phyloP scores from a whole-genome alignment of 768 basidiomycete species.

The Leccinellum luteum region DNA sequence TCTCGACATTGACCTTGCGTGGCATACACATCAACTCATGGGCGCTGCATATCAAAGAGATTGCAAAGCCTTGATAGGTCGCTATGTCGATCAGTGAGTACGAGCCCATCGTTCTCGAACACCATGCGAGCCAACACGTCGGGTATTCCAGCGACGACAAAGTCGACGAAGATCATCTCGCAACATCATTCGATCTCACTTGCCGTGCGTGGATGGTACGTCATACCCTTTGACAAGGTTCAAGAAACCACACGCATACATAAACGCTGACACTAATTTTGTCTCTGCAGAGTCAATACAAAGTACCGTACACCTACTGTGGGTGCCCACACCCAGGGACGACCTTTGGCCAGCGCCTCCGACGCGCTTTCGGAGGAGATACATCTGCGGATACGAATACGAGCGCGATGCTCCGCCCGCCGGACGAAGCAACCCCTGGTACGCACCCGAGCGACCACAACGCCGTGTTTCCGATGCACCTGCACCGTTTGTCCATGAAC shows the following conservation, averaged over 20 bases:
- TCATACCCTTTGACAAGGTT: background rate
- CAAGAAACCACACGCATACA: background rate
- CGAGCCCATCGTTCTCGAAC: no score
- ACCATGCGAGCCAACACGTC: background rate
- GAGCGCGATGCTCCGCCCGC: conserved; percentile 30
- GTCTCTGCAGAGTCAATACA: conserved; percentile 40
- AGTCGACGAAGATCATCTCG: conserved; percentile 44
- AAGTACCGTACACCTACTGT: conserved; percentile 53
- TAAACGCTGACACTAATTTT: background rate
- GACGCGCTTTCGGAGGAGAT: conserved; percentile 19
- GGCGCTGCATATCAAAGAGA: conserved; percentile 41
- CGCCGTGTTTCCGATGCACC: conserved; percentile 37
- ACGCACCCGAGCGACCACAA: conserved; percentile 59
- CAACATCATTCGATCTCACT: conserved; percentile 48
- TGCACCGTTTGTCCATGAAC: background rate
- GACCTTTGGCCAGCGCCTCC: conserved; percentile 45
- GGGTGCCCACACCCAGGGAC: conserved; percentile 49
- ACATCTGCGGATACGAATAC: conserved; percentile 5
- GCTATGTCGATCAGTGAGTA: conserved; percentile 56
- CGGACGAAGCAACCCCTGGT: conserved; percentile 34
- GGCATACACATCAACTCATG: conserved; percentile 69
- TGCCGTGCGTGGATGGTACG: conserved; percentile 47
- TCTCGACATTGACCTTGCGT: conserved; percentile 67
- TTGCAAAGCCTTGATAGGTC: conserved; percentile 37
- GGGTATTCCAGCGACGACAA: conserved; percentile 46